Evolutionary conservation across 305 asterid genomes (phyloP), one percentile per base, ranked within the genome.

Genomic region (Solanum chacoense): DNA sequence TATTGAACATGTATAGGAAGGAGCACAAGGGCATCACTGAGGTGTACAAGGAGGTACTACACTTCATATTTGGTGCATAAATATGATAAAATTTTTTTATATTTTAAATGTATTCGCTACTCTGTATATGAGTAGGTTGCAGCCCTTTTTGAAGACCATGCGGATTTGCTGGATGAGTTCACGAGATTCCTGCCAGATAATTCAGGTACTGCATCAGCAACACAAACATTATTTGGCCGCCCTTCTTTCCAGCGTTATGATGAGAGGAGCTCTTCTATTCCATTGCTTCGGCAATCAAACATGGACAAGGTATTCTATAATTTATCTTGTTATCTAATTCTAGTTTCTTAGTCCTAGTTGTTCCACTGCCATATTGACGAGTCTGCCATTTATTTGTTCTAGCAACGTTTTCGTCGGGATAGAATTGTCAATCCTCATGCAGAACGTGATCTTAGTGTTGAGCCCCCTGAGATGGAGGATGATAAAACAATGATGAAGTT

Each of bases 1-100:
- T 98, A 92, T 94, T 98, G 95, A 96, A 96, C 92, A 96, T 96
- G 99, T 98, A 98, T 80, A 91, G 99, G 76, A 96, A 95, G 93
- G 99, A 98, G 89, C 98, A 96, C 94, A 98, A 98, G 94, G 94
- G 98, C 88, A 96, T 98, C 85, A 92, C 91, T 69, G 99, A 96
- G 90, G 99, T 98, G 89, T 95, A 95, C 94, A 97, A 93, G 88
- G 99, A 98, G 99, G 99, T 98, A 91, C 90, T 73, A 37, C 80
- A 81, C 85, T 88, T 85, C 69, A 32, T 72, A 20, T 35, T 37
- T 84, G 73, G 45, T 38, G n/a, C 69, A 76, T 86, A 45, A 59
- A 28, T 77, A 14, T 63, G 72, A 11, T 38, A 35, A 59, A 36
- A 37, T 81, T n/a, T 55, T 59, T 36, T 81, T 55, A 8, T 40